Evolutionary conservation across 176 grass and related monocot species (phyloP).

Genomic region (Eragrostis curvula): DNA sequence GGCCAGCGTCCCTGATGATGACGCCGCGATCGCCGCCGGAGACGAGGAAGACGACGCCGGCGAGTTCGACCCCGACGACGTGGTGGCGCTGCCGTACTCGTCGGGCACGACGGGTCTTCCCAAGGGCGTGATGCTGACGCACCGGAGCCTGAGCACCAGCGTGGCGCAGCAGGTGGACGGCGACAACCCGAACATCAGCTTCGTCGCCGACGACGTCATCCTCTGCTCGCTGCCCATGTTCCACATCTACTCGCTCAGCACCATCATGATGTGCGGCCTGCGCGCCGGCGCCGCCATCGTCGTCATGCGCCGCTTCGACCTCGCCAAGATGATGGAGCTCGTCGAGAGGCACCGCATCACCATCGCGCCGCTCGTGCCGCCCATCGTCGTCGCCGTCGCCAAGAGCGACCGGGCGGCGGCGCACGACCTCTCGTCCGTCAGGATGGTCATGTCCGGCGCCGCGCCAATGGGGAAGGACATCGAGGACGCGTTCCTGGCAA

Average conservation of each 20-base stretch:
- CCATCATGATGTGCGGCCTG: conserved; percentile 73
- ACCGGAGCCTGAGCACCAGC: conserved; percentile 72
- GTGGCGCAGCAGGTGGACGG: conserved; percentile 88
- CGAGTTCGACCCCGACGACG: conserved; percentile 60
- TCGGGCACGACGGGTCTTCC: conserved; percentile 84
- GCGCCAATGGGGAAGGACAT: conserved; percentile 86
- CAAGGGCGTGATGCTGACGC: conserved; percentile 86
- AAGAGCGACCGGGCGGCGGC: conserved; percentile 46
- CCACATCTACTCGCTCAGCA: conserved; percentile 80
- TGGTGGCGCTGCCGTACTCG: conserved; percentile 75
- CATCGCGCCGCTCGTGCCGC: conserved; percentile 72
- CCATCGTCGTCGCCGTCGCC: conserved; percentile 68
- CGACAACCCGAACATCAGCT: conserved; percentile 70
- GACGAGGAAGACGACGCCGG: not conserved
- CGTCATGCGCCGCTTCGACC: conserved; percentile 72
- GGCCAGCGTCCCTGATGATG: conserved; percentile 25
- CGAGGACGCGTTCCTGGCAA: conserved; percentile 70
- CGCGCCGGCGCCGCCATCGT: conserved; percentile 63
- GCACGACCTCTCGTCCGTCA: conserved; percentile 65
- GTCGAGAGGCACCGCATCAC: conserved; percentile 59
- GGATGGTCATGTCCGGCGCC: conserved; percentile 75
- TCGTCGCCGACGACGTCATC: conserved; percentile 59
- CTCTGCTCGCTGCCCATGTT: conserved; percentile 80
- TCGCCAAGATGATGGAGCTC: conserved; percentile 54
- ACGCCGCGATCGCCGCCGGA: too few relatives aligned